These are phyloP conservation scores for Beta corolliflora DNA, from an alignment of 179 eudicot genomes.

Conservation along the genomic window DNA sequence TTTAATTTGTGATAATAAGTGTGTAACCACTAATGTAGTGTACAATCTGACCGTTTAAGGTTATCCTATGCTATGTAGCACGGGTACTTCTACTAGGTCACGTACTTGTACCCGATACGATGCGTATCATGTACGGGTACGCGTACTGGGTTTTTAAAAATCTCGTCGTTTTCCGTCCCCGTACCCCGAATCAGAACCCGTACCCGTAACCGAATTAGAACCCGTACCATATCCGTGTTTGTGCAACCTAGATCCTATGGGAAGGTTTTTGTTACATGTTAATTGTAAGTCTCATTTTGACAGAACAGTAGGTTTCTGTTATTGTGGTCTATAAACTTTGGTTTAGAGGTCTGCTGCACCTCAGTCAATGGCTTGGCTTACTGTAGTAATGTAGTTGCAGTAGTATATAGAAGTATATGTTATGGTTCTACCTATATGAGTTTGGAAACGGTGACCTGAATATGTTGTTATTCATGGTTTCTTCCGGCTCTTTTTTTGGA, in stretches of 20 bases:
- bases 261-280: slow-evolving; percentile 3
- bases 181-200: too few relatives aligned
- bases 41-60: slow-evolving; percentile 21
- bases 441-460: neutral
- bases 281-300: slow-evolving; percentile 20
- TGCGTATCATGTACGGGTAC: too few relatives aligned
- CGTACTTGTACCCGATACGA: too few relatives aligned
- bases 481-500: neutral
- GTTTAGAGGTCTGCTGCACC: slow-evolving; percentile 6
- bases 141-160: too few relatives aligned
- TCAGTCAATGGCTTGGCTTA: slow-evolving; percentile 3
- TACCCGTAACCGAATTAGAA: too few relatives aligned
- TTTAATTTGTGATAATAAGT: too few relatives aligned
- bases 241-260: too few relatives aligned
- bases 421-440: neutral
- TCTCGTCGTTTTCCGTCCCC: too few relatives aligned
- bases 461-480: neutral
- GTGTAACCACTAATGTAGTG: too few relatives aligned
- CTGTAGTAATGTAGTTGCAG: neutral
- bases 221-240: too few relatives aligned
- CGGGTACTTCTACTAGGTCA: too few relatives aligned
- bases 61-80: neutral
- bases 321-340: slow-evolving; percentile 10
- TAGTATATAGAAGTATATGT: neutral
- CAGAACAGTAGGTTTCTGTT: slow-evolving; percentile 14